Evolutionary conservation across 352 stramenopile species (phyloP), one percentile per base, ranked within the genome.

Genomic region (Phytopythium boreale): DNA sequence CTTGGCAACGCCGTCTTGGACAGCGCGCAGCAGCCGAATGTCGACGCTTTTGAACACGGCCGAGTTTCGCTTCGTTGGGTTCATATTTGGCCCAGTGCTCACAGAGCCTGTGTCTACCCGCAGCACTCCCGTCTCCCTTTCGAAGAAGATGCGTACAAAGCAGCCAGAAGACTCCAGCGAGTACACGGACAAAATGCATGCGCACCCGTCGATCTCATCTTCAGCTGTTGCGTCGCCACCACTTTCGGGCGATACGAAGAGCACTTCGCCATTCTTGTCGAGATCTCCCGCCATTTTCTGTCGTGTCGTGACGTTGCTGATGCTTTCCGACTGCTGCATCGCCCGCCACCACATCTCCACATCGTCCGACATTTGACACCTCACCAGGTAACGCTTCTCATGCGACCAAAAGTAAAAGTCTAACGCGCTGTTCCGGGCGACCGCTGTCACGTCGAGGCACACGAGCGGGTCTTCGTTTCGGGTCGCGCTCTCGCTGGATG

Each of bases 91-190:
- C 1, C 75, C 82, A 27, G 76, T 66, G n/a, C 52, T 83, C 19
- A 77, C 68, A 3, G 74, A 73, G 1, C 80, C 81, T 5, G 82
- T 90, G 52, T 94, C 82, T 20, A 94, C 73, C 1, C 82, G 80
- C 51, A 94, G 70, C 43, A 74, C 81, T 0, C 80, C 82, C n/a
- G 71, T 88, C 2, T 63, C 67, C 37, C 84, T 75, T 36, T 94
- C 86, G 65, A 94, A 94, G 64, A 88, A 94, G 4, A 87, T 76
- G 10, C 84, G 82, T 8, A 82, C 72, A 63, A 82, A 92, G 50
- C 84, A 92, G 1, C 75, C 82, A 0, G 80, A 72, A 1, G 71
- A 73, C 26, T 94, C 84, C 15, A 87, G 15, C n/a, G 76, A 86
- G 61, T 94, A 93, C 9, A 90, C 72, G 2, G 84, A 92, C 2